phyloP scores from a whole-genome alignment of 345 rosid genomes.

The Lepidium aucheri region DNA sequence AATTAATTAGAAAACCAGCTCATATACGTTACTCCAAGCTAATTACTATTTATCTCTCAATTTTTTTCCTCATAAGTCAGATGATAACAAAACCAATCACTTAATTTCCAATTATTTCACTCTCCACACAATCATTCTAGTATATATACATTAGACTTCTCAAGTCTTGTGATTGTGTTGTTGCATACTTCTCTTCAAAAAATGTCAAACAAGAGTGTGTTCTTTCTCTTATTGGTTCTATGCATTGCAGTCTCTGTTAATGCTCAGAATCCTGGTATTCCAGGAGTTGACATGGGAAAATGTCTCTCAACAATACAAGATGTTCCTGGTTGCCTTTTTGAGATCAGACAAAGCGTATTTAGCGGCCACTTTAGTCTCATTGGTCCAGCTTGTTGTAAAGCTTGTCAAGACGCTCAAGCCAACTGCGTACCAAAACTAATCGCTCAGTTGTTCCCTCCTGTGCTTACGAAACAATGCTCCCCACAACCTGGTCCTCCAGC shows the following conservation, averaged over 20 bases:
- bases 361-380: background rate
- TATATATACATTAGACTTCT: background rate
- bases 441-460: background rate
- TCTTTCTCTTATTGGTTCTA: background rate
- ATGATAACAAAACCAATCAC: background rate
- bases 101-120: background rate
- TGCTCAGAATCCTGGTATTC: background rate
- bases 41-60: background rate
- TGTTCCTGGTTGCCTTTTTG: background rate
- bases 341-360: background rate
- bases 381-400: conserved; percentile 12
- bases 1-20: background rate
- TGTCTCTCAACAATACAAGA: background rate
- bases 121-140: background rate
- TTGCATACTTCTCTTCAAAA: background rate
- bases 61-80: background rate
- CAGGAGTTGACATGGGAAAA: background rate
- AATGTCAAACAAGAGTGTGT: background rate
- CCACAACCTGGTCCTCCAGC: too few relatives aligned
- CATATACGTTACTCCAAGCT: background rate
- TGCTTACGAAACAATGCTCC: background rate
- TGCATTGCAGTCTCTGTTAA: background rate
- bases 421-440: background rate
- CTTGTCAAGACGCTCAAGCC: background rate
- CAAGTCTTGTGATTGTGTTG: background rate